phyloP scores from a whole-genome alignment of 1,139 yeast species.

The Candida frijolesensis region DNA sequence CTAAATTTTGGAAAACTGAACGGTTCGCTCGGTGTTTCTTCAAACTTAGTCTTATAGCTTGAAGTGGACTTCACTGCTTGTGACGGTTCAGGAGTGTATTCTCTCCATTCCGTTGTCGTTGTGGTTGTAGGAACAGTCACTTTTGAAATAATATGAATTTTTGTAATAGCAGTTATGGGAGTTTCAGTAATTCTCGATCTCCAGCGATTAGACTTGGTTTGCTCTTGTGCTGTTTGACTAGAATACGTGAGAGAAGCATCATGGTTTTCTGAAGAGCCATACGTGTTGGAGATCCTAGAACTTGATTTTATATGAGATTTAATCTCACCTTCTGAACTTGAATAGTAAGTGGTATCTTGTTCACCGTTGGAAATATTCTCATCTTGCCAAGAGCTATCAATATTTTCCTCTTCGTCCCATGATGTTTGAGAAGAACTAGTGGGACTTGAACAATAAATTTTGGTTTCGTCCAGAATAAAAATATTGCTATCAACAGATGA shows the following conservation, averaged over 20 bases:
- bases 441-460: too few relatives aligned
- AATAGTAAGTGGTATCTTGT: too few relatives aligned
- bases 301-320: too few relatives aligned
- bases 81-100: neutral
- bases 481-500: too few relatives aligned
- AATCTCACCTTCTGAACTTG: too few relatives aligned
- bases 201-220: neutral
- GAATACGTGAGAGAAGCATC: neutral
- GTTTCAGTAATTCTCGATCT: neutral
- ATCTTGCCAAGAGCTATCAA: too few relatives aligned
- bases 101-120: constrained; percentile 3
- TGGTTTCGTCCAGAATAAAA: too few relatives aligned
- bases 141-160: neutral
- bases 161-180: neutral
- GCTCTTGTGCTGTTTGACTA: neutral
- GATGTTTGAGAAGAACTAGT: too few relatives aligned
- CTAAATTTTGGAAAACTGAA: neutral
- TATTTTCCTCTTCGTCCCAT: too few relatives aligned
- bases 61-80: neutral
- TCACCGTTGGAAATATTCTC: too few relatives aligned
- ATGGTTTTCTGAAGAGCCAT: neutral
- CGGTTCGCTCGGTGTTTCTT: neutral
- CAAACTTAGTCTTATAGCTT: neutral
- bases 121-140: neutral
- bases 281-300: too few relatives aligned